Percentiles rank a stretch among this genome's conserved stretches.
Evolutionary conservation across 106 monocot genomes (phyloP).

Genomic region (Dioscorea alata): DNA sequence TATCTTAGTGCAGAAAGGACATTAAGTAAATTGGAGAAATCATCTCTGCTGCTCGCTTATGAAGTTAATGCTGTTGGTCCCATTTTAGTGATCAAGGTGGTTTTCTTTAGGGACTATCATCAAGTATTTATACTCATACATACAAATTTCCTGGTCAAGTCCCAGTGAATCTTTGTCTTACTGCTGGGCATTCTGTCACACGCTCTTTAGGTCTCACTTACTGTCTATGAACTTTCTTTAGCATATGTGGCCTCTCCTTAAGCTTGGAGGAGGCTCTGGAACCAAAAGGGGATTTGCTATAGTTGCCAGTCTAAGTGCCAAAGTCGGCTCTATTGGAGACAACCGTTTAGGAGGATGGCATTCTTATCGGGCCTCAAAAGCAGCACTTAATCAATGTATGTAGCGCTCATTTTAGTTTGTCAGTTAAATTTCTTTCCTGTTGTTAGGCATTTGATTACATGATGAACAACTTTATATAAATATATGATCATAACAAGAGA

Average conservation of each 20-base stretch:
- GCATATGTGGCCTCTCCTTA: constrained; percentile 96
- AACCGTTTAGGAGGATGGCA: constrained; percentile 94
- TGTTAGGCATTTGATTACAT: too few relatives aligned
- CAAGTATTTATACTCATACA: too few relatives aligned
- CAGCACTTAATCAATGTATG: constrained; percentile 90
- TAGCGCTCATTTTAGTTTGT: background rate
- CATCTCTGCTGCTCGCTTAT: constrained; percentile 80
- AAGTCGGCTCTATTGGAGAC: constrained; percentile 91
- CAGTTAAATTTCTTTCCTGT: too few relatives aligned
- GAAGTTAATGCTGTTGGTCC: constrained; percentile 97
- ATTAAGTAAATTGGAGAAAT: constrained; percentile 77
- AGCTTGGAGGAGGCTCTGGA: constrained; percentile 60
- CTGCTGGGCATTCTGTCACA: too few relatives aligned
- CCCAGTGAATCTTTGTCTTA: too few relatives aligned
- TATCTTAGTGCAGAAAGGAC: constrained; percentile 69
- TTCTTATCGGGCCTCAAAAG: constrained; percentile 89
- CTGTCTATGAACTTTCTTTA: constrained; percentile 10
- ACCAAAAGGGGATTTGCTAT: constrained; percentile 57
- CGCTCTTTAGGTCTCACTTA: too few relatives aligned
- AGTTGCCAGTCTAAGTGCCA: constrained; percentile 88
- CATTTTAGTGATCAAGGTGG: constrained; percentile 80
- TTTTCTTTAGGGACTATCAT: background rate
- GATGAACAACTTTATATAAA: too few relatives aligned
- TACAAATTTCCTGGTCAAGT: too few relatives aligned
- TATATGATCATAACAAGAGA: too few relatives aligned